Evolutionary conservation across 371 early-diverging fungal genomes (phyloP), one percentile per base, ranked within the genome.

Genomic region (Mortierella sp.): DNA sequence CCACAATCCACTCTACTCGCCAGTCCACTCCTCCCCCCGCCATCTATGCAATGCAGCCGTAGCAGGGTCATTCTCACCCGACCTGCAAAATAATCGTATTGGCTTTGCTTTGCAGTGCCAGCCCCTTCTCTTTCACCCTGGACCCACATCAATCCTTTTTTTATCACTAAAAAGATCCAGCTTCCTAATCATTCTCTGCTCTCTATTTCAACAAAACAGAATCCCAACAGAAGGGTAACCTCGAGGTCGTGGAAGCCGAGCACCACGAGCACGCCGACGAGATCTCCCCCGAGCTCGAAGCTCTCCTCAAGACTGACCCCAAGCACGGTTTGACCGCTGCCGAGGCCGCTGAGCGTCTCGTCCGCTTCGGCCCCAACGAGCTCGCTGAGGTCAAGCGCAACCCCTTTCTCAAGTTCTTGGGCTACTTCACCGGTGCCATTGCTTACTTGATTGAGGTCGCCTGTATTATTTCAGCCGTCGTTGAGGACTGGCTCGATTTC

Each of bases 351-450:
- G 91, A 92, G 72, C 91, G 96, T 74, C 81, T 91, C 11, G 91
- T 84, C 31, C 82, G 88, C 28, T 96, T 95, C 84, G 96, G 96
- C 58, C 89, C 88, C 71, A 96, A 96, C 80, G 95, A 96, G 84
- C 79, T 98, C 55, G 87, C 93, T 11, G 98, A 97, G 84, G 92
- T 93, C 76, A 96, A 96, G 88, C 92, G 92, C 65, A 96, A 95
- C 88, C 96, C 96, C 28, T 54, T 97, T 70, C 89, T 97, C 76
- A 97, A 97, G 88, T 97, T 98, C 88, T 89, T 97, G 73, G 92
- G 92, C 52, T 97, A 96, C 91, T 97, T 97, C 84, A 92, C 91
- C 26, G 97, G 97, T 75, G 92, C 98, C 68, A 97, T 97, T 78
- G 94, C 97, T 50, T 95, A 94, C 89, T 88, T 98, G 80, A 95